These are phyloP conservation scores for Boletellus emodensis DNA, from an alignment of 768 basidiomycete genomes.

Conservation along the genomic window DNA sequence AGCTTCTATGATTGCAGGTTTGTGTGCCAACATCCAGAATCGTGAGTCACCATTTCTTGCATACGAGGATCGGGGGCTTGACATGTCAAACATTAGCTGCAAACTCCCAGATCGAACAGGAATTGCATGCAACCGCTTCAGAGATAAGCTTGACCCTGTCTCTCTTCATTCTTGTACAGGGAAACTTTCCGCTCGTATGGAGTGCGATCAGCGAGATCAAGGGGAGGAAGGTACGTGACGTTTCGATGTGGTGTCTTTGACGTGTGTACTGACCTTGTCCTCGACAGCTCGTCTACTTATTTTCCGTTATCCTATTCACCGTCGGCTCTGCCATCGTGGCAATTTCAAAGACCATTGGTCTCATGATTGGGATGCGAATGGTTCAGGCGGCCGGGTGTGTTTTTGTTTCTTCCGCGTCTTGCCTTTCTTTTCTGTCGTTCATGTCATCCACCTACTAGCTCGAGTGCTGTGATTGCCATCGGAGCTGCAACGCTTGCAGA, in stretches of 20 bases:
- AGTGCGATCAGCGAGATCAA: conserved; percentile 10
- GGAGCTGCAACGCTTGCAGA: conserved; percentile 73
- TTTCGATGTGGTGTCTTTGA: too few relatives aligned
- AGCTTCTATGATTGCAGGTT: conserved; percentile 28
- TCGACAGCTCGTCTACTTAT: conserved; percentile 49
- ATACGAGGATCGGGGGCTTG: background rate
- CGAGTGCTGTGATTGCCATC: conserved; percentile 63
- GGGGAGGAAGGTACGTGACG: background rate
- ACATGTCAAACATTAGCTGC: conserved; percentile 45
- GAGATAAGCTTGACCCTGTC: conserved; percentile 69
- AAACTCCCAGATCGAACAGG: conserved; percentile 56
- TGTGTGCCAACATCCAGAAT: conserved; percentile 26
- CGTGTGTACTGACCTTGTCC: too few relatives aligned
- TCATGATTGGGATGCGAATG: conserved; percentile 63
- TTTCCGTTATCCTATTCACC: conserved; percentile 50
- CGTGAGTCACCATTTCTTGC: conserved; percentile 13
- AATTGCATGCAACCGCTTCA: conserved; percentile 55
- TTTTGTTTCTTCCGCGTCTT: background rate
- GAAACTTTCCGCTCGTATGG: conserved; percentile 39
- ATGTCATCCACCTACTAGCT: conserved; percentile 34
- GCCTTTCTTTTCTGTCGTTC: background rate
- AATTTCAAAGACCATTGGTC: conserved; percentile 47
- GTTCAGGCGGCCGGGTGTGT: conserved; percentile 61
- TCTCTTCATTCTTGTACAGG: conserved; percentile 69
- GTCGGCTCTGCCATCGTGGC: conserved; percentile 58